Conservation (phyloP, 2,329 filamentous ascomycete species). For the Ascochyta rabiei region DNA sequence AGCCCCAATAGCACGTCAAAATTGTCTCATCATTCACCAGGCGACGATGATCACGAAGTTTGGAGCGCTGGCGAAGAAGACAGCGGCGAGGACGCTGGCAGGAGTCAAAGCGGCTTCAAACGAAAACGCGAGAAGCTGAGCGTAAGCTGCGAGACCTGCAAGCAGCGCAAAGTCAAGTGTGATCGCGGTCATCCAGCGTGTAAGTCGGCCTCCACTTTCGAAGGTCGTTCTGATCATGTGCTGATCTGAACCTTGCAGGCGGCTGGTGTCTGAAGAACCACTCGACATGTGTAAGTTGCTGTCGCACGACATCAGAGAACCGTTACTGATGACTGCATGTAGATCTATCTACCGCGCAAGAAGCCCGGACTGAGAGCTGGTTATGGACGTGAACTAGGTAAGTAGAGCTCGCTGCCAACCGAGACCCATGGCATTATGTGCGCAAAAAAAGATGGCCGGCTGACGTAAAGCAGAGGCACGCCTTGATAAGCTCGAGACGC, state of each 20-base stretch:
- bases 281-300: slow-evolving; percentile 59
- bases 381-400: slow-evolving; percentile 63
- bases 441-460: slow-evolving; percentile 23
- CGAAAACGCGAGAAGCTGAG: slow-evolving; percentile 55
- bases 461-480: slow-evolving; percentile 10
- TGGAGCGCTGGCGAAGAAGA: slow-evolving; percentile 48
- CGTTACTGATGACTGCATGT: slow-evolving; percentile 6
- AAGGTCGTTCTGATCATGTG: not conserved
- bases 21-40: slow-evolving; percentile 43
- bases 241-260: slow-evolving; percentile 12
- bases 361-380: slow-evolving; percentile 68
- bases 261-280: slow-evolving; percentile 74
- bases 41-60: slow-evolving; percentile 40
- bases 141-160: slow-evolving; percentile 71
- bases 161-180: slow-evolving; percentile 74
- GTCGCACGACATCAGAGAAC: slow-evolving; percentile 1
- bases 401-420: slow-evolving; percentile 7
- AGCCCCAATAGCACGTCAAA: slow-evolving; percentile 42
- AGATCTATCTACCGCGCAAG: slow-evolving; percentile 70
- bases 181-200: slow-evolving; percentile 78
- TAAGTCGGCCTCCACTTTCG: slow-evolving; percentile 9
- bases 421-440: slow-evolving; percentile 4
- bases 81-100: slow-evolving; percentile 49
- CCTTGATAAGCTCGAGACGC: slow-evolving; percentile 53
- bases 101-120: slow-evolving; percentile 50